Conservation (phyloP, 2,329 filamentous ascomycete genomes). For the Xylaria sp. region DNA sequence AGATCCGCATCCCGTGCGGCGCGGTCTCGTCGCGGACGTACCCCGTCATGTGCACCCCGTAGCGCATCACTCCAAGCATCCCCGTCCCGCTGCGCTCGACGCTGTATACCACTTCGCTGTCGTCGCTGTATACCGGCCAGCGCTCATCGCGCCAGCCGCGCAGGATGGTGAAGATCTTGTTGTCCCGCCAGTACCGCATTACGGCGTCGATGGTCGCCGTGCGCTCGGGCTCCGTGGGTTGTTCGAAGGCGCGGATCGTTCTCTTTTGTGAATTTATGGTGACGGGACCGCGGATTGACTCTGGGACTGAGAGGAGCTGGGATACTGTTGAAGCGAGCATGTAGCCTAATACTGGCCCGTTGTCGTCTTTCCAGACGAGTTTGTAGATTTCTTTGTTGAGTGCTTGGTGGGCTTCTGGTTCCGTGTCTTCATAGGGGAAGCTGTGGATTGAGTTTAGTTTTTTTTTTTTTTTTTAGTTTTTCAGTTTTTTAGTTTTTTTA, state of each 20-base stretch:
- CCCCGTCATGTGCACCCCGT: constrained; percentile 82
- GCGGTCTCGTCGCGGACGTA: constrained; percentile 61
- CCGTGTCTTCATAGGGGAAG: constrained; percentile 75
- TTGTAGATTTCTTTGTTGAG: constrained; percentile 70
- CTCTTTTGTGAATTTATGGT: constrained; percentile 62
- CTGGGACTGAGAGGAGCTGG: constrained; percentile 55
- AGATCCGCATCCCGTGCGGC: constrained; percentile 71
- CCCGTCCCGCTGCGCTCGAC: constrained; percentile 78
- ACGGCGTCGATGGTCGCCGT: constrained; percentile 63
- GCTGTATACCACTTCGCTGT: constrained; percentile 68
- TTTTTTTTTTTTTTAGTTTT: too few species aligned
- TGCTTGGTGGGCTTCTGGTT: constrained; percentile 60
- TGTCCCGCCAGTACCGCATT: constrained; percentile 69
- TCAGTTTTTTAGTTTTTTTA: too few species aligned
- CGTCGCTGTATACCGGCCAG: constrained; percentile 77
- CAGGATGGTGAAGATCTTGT: constrained; percentile 75
- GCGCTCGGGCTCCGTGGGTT: constrained; percentile 65
- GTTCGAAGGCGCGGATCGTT: constrained; percentile 67
- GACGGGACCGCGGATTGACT: constrained; percentile 62
- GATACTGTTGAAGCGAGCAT: constrained; percentile 58
- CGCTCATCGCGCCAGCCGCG: constrained; percentile 80
- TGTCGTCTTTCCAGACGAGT: constrained; percentile 59
- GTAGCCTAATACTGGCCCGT: constrained; percentile 62
- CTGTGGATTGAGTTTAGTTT: constrained; percentile 48
- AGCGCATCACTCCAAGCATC: constrained; percentile 76